A percentile compares a stretch with the other conserved stretches of the same genome.
Conservation (phyloP, 192 early-diverging fungal species). For the Rhizophlyctis rosea region DNA sequence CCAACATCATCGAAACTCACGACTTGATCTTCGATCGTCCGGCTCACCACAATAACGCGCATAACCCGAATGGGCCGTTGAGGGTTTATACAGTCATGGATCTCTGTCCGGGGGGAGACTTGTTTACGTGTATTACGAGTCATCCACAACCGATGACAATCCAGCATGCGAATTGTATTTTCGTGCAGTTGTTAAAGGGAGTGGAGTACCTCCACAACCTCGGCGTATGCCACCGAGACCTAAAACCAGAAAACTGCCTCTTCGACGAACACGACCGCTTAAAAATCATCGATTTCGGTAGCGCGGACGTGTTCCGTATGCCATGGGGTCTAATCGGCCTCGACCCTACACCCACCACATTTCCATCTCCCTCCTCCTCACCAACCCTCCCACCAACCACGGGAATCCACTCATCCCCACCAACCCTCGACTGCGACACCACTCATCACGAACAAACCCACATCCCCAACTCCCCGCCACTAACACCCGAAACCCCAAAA, state of each 20-base stretch:
- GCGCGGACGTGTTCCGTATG: slow-evolving; percentile 94
- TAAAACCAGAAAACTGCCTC: slow-evolving; percentile 76
- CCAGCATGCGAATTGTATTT: slow-evolving; percentile 53
- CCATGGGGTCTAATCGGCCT: too few relatives aligned
- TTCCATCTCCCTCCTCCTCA: too few relatives aligned
- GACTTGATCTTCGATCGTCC: slow-evolving; percentile 17
- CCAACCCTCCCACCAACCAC: too few relatives aligned
- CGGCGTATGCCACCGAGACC: slow-evolving; percentile 82
- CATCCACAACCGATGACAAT: slow-evolving; percentile 39
- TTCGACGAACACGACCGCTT: slow-evolving; percentile 64
- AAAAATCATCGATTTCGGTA: slow-evolving; percentile 97
- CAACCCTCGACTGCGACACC: too few relatives aligned
- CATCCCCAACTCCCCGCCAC: too few relatives aligned
- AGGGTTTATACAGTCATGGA: slow-evolving; percentile 68
- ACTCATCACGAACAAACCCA: too few relatives aligned
- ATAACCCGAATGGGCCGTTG: not conserved
- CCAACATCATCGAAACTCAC: slow-evolving; percentile 21
- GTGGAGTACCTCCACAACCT: slow-evolving; percentile 81
- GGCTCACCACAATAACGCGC: slow-evolving; percentile 9
- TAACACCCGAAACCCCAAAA: too few relatives aligned
- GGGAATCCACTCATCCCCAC: too few relatives aligned
- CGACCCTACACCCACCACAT: too few relatives aligned
- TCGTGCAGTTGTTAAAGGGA: slow-evolving; percentile 84
- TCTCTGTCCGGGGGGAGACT: slow-evolving; percentile 85
- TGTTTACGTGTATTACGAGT: slow-evolving; percentile 49